Conservation (phyloP, 2,329 filamentous ascomycete genomes). For the Knufia fluminis region DNA sequence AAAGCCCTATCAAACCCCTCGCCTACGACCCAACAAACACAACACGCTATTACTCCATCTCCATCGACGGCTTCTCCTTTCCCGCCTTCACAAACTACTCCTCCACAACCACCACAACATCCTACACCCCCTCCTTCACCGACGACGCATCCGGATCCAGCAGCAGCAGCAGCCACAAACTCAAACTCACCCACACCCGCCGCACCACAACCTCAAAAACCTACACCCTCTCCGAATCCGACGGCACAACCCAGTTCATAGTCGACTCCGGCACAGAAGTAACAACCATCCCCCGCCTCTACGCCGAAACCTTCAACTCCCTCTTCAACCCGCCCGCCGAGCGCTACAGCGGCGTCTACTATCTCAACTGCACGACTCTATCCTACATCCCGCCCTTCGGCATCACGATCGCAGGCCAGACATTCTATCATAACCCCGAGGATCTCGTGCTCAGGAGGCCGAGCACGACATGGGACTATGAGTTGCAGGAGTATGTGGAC, state of each 20-base stretch:
- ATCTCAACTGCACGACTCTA: conserved; percentile 35
- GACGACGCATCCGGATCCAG: not conserved
- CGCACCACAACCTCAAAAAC: not conserved
- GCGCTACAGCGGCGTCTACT: conserved; percentile 28
- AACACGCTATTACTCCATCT: conserved; percentile 4
- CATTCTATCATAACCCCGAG: conserved; percentile 25
- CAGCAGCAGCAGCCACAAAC: not conserved
- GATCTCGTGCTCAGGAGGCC: conserved; percentile 27
- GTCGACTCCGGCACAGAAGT: conserved; percentile 24
- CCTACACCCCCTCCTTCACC: not conserved
- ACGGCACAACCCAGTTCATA: conserved; percentile 5
- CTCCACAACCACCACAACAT: not conserved
- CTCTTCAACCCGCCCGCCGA: conserved; percentile 36
- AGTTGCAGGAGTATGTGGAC: not conserved
- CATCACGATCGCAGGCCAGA: conserved; percentile 31
- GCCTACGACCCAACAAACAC: not conserved
- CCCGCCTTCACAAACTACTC: not conserved
- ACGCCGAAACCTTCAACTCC: conserved; percentile 32
- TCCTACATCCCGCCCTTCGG: conserved; percentile 29
- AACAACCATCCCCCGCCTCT: conserved; percentile 32
- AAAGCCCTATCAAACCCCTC: not conserved
- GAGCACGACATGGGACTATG: conserved; percentile 6
- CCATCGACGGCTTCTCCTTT: conserved; percentile 2
- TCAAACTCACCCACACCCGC: not conserved
- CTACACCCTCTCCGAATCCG: not conserved